These are phyloP conservation scores for Penicillium sp. DNA, from an alignment of 2,329 filamentous ascomycete species.

Conservation along the genomic window DNA sequence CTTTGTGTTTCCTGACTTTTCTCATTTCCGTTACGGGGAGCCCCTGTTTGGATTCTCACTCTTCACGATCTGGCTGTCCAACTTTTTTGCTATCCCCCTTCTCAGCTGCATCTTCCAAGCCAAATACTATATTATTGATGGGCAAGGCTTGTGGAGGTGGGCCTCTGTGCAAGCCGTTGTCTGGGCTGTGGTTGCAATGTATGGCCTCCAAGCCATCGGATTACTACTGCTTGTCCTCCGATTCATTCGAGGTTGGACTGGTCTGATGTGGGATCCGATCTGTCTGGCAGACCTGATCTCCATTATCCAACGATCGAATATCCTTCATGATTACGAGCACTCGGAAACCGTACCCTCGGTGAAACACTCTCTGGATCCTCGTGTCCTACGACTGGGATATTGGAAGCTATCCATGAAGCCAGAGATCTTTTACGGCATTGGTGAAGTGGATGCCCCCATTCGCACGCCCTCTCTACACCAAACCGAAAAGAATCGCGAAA, in stretches of 20 bases:
- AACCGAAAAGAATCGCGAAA: conserved; percentile 36
- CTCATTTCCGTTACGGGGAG: conserved; percentile 70
- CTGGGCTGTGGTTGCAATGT: conserved; percentile 77
- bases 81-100: conserved; percentile 76
- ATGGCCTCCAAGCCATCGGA: conserved; percentile 67
- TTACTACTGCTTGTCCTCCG: conserved; percentile 63
- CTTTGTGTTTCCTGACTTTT: conserved; percentile 69
- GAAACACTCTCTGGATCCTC: conserved; percentile 56
- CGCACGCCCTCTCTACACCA: conserved; percentile 48
- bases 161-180: conserved; percentile 74
- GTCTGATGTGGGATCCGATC: conserved; percentile 81
- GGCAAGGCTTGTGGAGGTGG: conserved; percentile 72
- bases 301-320: conserved; percentile 78
- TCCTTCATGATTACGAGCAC: conserved; percentile 70
- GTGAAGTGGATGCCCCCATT: conserved; percentile 61
- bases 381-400: conserved; percentile 77
- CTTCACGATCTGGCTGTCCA: conserved; percentile 73
- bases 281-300: conserved; percentile 80
- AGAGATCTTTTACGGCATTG: conserved; percentile 78
- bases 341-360: conserved; percentile 62
- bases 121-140: conserved; percentile 62
- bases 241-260: conserved; percentile 69
- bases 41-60: conserved; percentile 68
- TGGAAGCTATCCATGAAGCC: conserved; percentile 72
- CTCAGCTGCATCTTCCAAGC: conserved; percentile 76